Conservation (phyloP, 208 protist genomes). For the Wallacemonas collosoma region DNA sequence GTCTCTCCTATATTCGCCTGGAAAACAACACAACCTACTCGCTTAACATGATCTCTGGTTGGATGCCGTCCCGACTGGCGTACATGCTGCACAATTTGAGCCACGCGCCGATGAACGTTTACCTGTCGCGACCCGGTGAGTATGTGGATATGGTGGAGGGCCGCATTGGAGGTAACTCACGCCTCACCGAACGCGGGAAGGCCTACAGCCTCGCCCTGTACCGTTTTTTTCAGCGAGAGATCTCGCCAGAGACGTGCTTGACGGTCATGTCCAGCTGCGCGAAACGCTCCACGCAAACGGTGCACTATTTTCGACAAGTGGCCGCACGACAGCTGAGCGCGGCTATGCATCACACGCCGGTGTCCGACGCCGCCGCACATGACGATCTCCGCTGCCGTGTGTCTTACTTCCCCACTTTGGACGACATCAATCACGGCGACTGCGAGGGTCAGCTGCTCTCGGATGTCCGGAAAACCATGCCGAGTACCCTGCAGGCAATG, state of each 20-base stretch:
- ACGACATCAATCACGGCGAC: conserved; percentile 89
- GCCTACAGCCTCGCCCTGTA: conserved; percentile 78
- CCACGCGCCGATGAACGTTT: conserved; percentile 68
- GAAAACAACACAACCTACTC: conserved; percentile 72
- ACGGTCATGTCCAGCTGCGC: conserved; percentile 88
- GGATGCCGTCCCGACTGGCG: conserved; percentile 82
- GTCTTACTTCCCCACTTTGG: conserved; percentile 82
- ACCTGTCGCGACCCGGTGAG: conserved; percentile 84
- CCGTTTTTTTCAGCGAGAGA: conserved; percentile 67
- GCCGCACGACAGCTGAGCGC: conserved; percentile 30
- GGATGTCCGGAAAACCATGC: conserved; percentile 78
- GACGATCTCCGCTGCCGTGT: conserved; percentile 65
- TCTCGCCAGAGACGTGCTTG: conserved; percentile 31
- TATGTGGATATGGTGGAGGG: conserved; percentile 78
- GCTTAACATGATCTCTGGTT: conserved; percentile 87
- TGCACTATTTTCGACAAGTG: conserved; percentile 74
- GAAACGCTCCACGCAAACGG: conserved; percentile 80
- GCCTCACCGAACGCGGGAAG: conserved; percentile 65
- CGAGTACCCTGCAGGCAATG: conserved; percentile 74
- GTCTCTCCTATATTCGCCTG: conserved; percentile 86
- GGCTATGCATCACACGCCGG: conserved; percentile 2
- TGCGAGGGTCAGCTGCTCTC: conserved; percentile 79
- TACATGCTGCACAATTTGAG: conserved; percentile 92
- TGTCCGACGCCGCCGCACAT: not conserved
- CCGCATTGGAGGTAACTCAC: conserved; percentile 85